Conservation (phyloP, 257 asterid species). For the Haberlea rhodopensis region DNA sequence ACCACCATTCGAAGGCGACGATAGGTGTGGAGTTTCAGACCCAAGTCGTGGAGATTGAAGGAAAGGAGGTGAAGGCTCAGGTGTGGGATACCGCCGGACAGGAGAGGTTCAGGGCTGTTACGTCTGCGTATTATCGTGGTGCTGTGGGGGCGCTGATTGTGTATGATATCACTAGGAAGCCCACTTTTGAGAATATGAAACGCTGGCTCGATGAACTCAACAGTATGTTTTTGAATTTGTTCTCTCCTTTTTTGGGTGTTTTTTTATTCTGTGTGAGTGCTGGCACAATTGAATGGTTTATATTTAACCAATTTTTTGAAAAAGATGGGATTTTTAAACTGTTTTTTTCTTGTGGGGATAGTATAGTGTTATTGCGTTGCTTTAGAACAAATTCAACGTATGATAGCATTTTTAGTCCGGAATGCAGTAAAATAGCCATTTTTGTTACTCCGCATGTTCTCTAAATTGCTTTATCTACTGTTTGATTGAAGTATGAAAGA, state of each 20-base stretch:
- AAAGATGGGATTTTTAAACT: too few species aligned
- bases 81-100: slow-evolving; percentile 56
- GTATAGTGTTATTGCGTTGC: too few species aligned
- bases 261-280: not conserved
- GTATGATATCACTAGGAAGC: slow-evolving; percentile 36
- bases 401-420: too few species aligned
- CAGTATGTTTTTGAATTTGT: slow-evolving; percentile 22
- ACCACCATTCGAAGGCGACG: slow-evolving; percentile 43
- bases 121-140: slow-evolving; percentile 48
- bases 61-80: slow-evolving; percentile 43
- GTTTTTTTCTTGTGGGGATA: too few species aligned
- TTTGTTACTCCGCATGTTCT: too few species aligned
- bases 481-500: too few species aligned
- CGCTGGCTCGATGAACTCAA: slow-evolving; percentile 49
- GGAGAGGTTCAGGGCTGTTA: slow-evolving; percentile 44
- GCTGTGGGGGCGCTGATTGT: slow-evolving; percentile 47
- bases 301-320: too few species aligned
- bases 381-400: too few species aligned
- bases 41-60: slow-evolving; percentile 39
- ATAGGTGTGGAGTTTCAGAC: slow-evolving; percentile 52
- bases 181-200: slow-evolving; percentile 40
- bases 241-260: not conserved
- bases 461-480: too few species aligned
- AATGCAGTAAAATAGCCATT: too few species aligned
- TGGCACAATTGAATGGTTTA: too few species aligned